Percentiles rank a stretch among this genome's conserved stretches.
phyloP scores from a whole-genome alignment of 2,329 filamentous ascomycete genomes.

The Knufia fluminis region DNA sequence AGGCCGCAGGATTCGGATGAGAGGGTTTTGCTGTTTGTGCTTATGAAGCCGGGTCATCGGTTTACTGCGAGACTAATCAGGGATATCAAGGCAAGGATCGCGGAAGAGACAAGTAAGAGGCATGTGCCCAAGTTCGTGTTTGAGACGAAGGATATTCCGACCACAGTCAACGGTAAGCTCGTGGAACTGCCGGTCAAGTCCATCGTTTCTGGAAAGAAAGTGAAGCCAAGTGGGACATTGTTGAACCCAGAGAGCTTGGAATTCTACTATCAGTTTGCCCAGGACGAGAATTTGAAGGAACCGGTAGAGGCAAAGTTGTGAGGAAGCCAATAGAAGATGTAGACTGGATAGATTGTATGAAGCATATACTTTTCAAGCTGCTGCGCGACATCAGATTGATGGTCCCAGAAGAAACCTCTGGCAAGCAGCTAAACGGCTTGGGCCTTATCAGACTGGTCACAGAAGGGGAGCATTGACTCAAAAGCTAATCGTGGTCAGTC shows the following conservation, averaged over 20 bases:
- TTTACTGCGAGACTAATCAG: conserved; percentile 49
- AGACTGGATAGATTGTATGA: neutral
- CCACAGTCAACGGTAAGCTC: conserved; percentile 76
- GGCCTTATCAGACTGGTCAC: no score
- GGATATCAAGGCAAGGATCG: conserved; percentile 56
- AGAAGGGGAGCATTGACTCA: no score
- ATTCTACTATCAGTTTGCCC: conserved; percentile 70
- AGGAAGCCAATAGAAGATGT: conserved; percentile 9
- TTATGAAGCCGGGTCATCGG: conserved; percentile 49
- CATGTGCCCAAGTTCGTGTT: conserved; percentile 74
- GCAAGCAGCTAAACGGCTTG: no score
- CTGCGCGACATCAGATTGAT: no score
- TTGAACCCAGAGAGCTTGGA: conserved; percentile 66
- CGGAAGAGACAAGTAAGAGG: conserved; percentile 56
- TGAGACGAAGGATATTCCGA: conserved; percentile 73
- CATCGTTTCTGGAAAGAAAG: conserved; percentile 64
- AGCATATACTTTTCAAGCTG: no score
- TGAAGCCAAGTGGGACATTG: conserved; percentile 68
- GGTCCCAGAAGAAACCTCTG: no score
- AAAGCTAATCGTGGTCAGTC: no score
- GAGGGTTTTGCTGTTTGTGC: conserved; percentile 49
- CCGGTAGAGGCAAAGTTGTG: conserved; percentile 44
- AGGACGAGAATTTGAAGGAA: conserved; percentile 52
- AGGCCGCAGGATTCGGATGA: conserved; percentile 51
- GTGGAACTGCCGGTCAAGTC: conserved; percentile 78